These are phyloP conservation scores for Calvatia gigantea DNA, from an alignment of 768 basidiomycete species.

Conservation along the genomic window DNA sequence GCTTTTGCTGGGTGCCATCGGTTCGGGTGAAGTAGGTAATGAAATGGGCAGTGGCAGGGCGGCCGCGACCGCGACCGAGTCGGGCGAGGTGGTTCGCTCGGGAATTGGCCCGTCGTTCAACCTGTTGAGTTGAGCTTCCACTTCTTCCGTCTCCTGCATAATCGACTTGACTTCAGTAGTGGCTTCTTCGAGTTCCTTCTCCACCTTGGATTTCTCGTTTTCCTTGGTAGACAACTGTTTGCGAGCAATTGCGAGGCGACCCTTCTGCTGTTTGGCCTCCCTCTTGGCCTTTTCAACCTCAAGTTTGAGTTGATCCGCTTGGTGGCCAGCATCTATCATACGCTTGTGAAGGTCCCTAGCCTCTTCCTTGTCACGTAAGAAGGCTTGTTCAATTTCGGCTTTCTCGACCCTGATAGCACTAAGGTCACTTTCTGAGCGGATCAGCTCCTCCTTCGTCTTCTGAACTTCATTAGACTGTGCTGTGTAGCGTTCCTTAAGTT, in stretches of 20 bases:
- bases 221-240: constrained; percentile 91
- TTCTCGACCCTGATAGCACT: constrained; percentile 88
- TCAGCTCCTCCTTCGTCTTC: constrained; percentile 72
- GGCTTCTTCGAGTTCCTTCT: constrained; percentile 72
- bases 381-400: constrained; percentile 81
- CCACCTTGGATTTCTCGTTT: constrained; percentile 62
- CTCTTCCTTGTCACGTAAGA: constrained; percentile 93
- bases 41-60: constrained; percentile 73
- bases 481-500: constrained; percentile 64
- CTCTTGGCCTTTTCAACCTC: constrained; percentile 88
- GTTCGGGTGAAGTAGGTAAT: constrained; percentile 67
- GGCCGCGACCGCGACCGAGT: constrained; percentile 46
- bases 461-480: constrained; percentile 71
- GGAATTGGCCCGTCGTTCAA: constrained; percentile 22
- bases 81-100: constrained; percentile 36
- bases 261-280: constrained; percentile 95
- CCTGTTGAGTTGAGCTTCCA: constrained; percentile 46
- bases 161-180: constrained; percentile 46
- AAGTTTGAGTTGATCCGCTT: constrained; percentile 64
- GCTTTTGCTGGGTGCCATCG: constrained; percentile 62
- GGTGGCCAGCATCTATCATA: constrained; percentile 76
- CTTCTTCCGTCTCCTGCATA: constrained; percentile 53
- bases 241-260: constrained; percentile 88
- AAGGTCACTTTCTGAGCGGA: constrained; percentile 88
- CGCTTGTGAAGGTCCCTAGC: constrained; percentile 78